These are phyloP conservation scores for Saccharomyces paradoxus DNA, from an alignment of 805 yeast species.

Conservation along the genomic window DNA sequence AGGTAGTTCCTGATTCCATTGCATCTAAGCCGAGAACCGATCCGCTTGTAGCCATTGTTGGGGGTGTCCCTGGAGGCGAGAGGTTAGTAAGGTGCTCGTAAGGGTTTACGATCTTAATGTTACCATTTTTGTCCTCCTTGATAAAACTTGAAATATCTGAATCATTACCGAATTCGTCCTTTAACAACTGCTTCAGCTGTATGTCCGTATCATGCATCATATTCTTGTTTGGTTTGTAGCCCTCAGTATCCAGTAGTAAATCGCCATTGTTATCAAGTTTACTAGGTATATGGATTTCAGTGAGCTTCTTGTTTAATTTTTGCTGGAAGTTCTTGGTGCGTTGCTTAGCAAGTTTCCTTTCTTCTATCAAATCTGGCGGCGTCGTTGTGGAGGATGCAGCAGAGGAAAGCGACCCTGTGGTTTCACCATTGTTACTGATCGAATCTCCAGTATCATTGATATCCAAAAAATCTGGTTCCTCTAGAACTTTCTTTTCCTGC, in stretches of 20 bases:
- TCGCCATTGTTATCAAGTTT: slow-evolving; percentile 86
- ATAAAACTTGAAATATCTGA: slow-evolving; percentile 39
- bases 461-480: slow-evolving; percentile 31
- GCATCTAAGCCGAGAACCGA: neutral
- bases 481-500: slow-evolving; percentile 9
- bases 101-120: slow-evolving; percentile 46
- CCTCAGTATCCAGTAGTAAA: slow-evolving; percentile 85
- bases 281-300: slow-evolving; percentile 73
- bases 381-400: slow-evolving; percentile 1
- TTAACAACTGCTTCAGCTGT: slow-evolving; percentile 59
- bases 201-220: slow-evolving; percentile 72
- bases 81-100: slow-evolving; percentile 14
- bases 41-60: slow-evolving; percentile 3
- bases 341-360: neutral
- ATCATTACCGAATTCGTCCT: slow-evolving; percentile 63
- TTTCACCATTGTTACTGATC: neutral
- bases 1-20: neutral
- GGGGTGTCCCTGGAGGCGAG: slow-evolving; percentile 21
- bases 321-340: slow-evolving; percentile 16
- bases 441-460: slow-evolving; percentile 13
- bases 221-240: slow-evolving; percentile 80
- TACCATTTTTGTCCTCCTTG: slow-evolving; percentile 58
- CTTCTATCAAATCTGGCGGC: neutral
- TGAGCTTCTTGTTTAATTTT: slow-evolving; percentile 55
- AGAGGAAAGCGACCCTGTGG: slow-evolving; percentile 4